Conservation (phyloP, 768 basidiomycete species). For the Auriculariales sp. region DNA sequence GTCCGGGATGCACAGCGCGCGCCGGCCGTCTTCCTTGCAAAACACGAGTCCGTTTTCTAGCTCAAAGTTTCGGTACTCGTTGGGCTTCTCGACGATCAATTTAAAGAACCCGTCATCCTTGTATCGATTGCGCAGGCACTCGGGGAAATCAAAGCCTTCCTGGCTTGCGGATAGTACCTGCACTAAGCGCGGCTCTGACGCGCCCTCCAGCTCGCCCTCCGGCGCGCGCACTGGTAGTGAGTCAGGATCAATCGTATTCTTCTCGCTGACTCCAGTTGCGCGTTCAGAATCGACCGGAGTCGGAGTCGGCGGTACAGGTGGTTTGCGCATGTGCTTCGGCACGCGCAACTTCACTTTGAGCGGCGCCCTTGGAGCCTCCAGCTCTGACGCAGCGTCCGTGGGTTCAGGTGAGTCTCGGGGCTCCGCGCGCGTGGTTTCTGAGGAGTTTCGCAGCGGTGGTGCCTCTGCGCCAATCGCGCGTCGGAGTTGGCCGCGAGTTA, state of each 20-base stretch:
- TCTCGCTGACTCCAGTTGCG: no score
- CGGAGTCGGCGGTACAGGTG: no score
- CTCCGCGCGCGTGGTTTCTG: no score
- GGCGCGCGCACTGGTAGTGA: no score
- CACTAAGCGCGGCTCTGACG: not conserved
- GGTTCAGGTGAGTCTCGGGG: no score
- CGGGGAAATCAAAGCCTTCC: slow-evolving; percentile 7
- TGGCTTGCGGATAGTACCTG: slow-evolving; percentile 4
- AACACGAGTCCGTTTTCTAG: slow-evolving; percentile 5
- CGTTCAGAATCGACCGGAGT: no score
- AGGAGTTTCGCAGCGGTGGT: no score
- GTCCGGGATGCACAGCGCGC: slow-evolving; percentile 8
- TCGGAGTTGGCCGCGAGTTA: not conserved
- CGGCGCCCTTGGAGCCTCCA: no score
- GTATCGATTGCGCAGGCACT: slow-evolving; percentile 8
- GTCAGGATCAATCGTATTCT: no score
- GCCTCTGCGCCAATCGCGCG: not conserved
- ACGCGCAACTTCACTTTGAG: no score
- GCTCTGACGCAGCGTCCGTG: no score
- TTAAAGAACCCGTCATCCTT: slow-evolving; percentile 14
- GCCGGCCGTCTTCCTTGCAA: not conserved
- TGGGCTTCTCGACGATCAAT: slow-evolving; percentile 8
- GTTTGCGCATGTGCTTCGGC: no score
- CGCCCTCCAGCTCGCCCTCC: not conserved
- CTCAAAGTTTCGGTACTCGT: slow-evolving; percentile 6